phyloP scores from a whole-genome alignment of 345 rosid genomes.

The Citropsis articulata region DNA sequence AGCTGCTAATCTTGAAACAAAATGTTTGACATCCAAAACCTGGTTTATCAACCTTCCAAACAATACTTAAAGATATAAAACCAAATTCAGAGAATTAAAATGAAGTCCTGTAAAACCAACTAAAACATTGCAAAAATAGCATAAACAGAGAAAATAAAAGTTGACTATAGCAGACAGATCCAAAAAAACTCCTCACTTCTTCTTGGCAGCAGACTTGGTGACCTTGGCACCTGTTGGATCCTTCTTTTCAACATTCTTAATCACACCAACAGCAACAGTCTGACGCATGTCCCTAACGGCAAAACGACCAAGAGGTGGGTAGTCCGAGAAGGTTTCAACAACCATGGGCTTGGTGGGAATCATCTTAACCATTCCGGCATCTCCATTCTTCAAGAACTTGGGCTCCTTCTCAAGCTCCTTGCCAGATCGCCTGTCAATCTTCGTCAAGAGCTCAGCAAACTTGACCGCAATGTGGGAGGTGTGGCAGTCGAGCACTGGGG shows the following conservation, averaged over 20 bases:
- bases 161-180: background rate
- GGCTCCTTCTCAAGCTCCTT: slow-evolving; percentile 67
- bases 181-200: background rate
- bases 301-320: slow-evolving; percentile 15
- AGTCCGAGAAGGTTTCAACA: slow-evolving; percentile 33
- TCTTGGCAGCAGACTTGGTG: slow-evolving; percentile 7
- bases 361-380: slow-evolving; percentile 60
- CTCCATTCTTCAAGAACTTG: slow-evolving; percentile 63
- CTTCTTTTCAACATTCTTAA: slow-evolving; percentile 23
- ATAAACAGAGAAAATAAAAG: background rate
- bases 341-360: slow-evolving; percentile 42
- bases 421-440: slow-evolving; percentile 66
- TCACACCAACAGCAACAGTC: slow-evolving; percentile 18
- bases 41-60: too few species aligned
- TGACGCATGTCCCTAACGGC: slow-evolving; percentile 20
- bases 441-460: slow-evolving; percentile 57
- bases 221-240: slow-evolving; percentile 20
- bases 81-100: background rate
- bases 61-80: background rate
- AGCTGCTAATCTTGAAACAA: too few species aligned
- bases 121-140: background rate
- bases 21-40: too few species aligned
- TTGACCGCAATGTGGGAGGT: slow-evolving; percentile 59
- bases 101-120: background rate
- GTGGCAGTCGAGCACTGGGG: slow-evolving; percentile 57